phyloP scores from a whole-genome alignment of 495 filamentous ascomycete genomes.

The Podospora tetraspora region DNA sequence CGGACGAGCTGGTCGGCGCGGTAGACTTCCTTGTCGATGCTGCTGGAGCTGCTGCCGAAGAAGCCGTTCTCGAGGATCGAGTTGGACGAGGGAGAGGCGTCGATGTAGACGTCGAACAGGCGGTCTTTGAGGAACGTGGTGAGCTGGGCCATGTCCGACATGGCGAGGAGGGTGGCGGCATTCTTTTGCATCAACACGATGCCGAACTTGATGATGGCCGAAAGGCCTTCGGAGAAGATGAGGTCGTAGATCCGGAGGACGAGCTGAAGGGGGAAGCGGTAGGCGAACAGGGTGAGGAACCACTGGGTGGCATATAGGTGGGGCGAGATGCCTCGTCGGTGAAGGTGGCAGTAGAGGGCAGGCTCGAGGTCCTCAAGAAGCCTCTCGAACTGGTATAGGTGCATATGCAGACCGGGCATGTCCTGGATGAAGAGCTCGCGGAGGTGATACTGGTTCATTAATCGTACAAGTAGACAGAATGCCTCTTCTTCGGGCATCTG shows the following conservation, averaged over 20 bases:
- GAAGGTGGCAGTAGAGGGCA: slow-evolving; percentile 89
- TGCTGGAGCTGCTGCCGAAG: slow-evolving; percentile 80
- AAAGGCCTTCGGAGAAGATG: slow-evolving; percentile 89
- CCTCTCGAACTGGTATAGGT: slow-evolving; percentile 91
- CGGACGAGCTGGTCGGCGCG: slow-evolving; percentile 88
- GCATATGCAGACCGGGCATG: slow-evolving; percentile 92
- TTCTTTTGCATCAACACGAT: slow-evolving; percentile 96
- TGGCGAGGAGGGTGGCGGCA: slow-evolving; percentile 64
- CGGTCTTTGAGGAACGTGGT: slow-evolving; percentile 89
- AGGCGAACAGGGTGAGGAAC: slow-evolving; percentile 98
- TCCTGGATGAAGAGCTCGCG: slow-evolving; percentile 92
- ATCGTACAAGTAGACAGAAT: slow-evolving; percentile 82
- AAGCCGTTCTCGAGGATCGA: slow-evolving; percentile 94
- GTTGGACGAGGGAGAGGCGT: slow-evolving; percentile 77
- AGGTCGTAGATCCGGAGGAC: slow-evolving; percentile 96
- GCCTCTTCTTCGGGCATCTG: slow-evolving; percentile 97
- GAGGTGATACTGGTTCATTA: slow-evolving; percentile 96
- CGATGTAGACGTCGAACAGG: slow-evolving; percentile 94
- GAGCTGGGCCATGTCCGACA: slow-evolving; percentile 84
- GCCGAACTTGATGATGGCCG: slow-evolving; percentile 87
- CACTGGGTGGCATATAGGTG: slow-evolving; percentile 97
- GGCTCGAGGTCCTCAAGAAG: slow-evolving; percentile 92
- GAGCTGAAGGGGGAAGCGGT: slow-evolving; percentile 93
- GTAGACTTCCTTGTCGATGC: slow-evolving; percentile 91
- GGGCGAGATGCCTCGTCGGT: slow-evolving; percentile 77